Conservation (phyloP, 768 basidiomycete genomes). For the Clathrus columnatus region DNA sequence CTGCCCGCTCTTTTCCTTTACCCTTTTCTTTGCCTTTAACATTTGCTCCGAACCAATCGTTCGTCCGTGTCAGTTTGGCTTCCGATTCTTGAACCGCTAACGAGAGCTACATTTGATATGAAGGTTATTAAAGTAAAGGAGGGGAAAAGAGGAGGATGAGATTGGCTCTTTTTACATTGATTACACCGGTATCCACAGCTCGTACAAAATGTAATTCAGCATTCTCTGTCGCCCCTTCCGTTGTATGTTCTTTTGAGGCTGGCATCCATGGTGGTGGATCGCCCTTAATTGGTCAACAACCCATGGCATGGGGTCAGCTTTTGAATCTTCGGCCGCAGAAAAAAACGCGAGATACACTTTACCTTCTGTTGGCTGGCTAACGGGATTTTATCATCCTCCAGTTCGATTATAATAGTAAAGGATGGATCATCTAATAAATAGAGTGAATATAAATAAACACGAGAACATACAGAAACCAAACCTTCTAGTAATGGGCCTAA, state of each 20-base stretch:
- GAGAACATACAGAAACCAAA: slow-evolving; percentile 27
- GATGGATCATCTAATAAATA: slow-evolving; percentile 50
- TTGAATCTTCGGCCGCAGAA: background rate
- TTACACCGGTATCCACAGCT: slow-evolving; percentile 75
- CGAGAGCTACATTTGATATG: slow-evolving; percentile 45
- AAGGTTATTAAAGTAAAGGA: background rate
- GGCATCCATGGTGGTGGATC: slow-evolving; percentile 78
- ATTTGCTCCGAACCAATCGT: slow-evolving; percentile 6
- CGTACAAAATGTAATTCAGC: slow-evolving; percentile 69
- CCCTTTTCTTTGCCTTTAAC: slow-evolving; percentile 6
- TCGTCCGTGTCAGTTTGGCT: slow-evolving; percentile 41
- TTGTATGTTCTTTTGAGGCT: slow-evolving; percentile 60
- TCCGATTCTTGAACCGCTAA: slow-evolving; percentile 75
- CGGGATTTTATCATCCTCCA: slow-evolving; percentile 57
- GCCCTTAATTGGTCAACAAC: slow-evolving; percentile 27
- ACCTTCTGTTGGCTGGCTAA: slow-evolving; percentile 41
- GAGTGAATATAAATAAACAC: background rate
- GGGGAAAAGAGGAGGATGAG: slow-evolving; percentile 6
- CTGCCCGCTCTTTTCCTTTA: background rate
- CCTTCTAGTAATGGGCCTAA: slow-evolving; percentile 50
- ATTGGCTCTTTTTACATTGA: slow-evolving; percentile 45
- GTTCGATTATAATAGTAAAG: slow-evolving; percentile 77
- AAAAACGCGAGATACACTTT: background rate
- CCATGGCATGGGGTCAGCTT: too few relatives aligned
- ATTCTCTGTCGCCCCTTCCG: slow-evolving; percentile 50